Evolutionary conservation across 1,139 yeast genomes (phyloP), one percentile per base, ranked within the genome.

Genomic region (Taphrina populina): DNA sequence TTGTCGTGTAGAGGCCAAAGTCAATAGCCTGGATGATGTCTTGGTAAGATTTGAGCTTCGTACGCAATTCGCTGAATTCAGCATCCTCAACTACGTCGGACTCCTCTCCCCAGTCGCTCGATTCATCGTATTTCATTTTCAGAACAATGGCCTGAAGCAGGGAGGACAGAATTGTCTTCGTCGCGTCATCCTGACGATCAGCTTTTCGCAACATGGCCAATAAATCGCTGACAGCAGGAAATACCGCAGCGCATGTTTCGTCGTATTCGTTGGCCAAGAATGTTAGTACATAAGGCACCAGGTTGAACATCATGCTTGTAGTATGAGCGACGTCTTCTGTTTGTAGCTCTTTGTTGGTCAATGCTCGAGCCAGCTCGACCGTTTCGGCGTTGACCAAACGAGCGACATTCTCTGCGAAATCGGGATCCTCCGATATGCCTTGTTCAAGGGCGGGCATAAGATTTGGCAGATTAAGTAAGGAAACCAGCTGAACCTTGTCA

Each of bases 241-340:
- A 84, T 2, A 88, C 84, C 66, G 86, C 95, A 51, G 78, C 77
- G 1, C 95, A 81, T 10, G 92, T 84, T 61, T 94, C 96, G 67
- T 92, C 97, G 66, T 84, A 90, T 61, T 85, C 95, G 64, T 86
- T 85, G 36, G 80, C 74, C 64, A 92, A 76, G 61, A 84, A 87
- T 58, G 77, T 78, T 58, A 90, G 75, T 10, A 86, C 74, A 30
- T 82, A 74, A 19, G 96, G 96, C 75, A 90, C 80, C 35, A 87
- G 74, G 49, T 74, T 77, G n/a, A 81, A 68, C 26, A 88, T 69
- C 64, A 78, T 69, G 58, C 69, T 69, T 66, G 79, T 76, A 60
- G 79, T 72, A 60, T 68, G 65, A 57, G 73, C 64, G 61, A 73
- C 64, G 53, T 67, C 67, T n/a, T 60, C 60, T 49, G 66, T 57